Evolutionary conservation across 2,329 filamentous ascomycete genomes (phyloP), one percentile per base, ranked within the genome.

Genomic region (Cryphonectria carpinicola): DNA sequence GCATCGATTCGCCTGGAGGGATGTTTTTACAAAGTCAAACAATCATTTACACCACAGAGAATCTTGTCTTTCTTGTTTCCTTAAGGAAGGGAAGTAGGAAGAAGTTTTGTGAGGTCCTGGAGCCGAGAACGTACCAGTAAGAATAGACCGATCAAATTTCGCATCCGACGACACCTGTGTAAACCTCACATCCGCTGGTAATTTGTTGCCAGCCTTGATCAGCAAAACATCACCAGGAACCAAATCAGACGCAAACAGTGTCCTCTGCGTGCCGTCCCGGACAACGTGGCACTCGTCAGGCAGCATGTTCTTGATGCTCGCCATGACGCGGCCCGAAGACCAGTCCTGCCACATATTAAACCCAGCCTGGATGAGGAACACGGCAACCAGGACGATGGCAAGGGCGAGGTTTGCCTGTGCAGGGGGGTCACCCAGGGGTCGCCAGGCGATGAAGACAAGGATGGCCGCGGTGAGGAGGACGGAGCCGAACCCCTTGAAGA

Each of bases 221-320:
- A 85, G 82, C 2, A 94, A 82, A 0, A 94, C 79, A 75, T 94
- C 92, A 28, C 92, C 92, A 0, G 91, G 92, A 0, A 94, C 70
- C 37, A 95, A 83, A 13, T 93, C 87, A 82, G 79, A 4, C 88
- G 80, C 22, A 82, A 76, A 72, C 60, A 71, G 32, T 3, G 67
- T 84, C 0, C 81, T 76, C 72, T 86, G 82, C 4, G 78, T 76
- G 1, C 89, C 86, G 73, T 92, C 87, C 28, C 92, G 87, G 8
- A 92, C 80, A 10, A 92, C 84, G 37, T 90, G 82, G 75, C 90
- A 93, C 71, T 89, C 85, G 75, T 93, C 92, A 0, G 92, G 92
- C n/a, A 95, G 84, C 92, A 95, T 93, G 25, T 87, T 90, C 64
- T 90, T 92, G 77, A 95, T 95, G 0, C 91, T 93, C 25, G 89